A percentile compares a stretch with the other conserved stretches of the same genome.
phyloP scores from a whole-genome alignment of 2,329 filamentous ascomycete species.

The Fusarium buharicum region DNA sequence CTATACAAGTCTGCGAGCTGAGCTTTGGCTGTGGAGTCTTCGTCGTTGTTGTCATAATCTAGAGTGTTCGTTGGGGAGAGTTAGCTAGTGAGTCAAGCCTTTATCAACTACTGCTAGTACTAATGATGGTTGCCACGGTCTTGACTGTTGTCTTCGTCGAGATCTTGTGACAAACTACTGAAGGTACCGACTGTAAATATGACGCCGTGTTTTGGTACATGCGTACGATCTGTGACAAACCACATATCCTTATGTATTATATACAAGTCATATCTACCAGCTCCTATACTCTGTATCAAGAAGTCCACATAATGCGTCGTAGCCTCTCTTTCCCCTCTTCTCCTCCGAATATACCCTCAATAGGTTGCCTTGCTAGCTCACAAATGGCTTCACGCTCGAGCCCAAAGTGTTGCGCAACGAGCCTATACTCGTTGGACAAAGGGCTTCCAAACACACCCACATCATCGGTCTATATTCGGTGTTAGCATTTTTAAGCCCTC shows the following conservation, averaged over 20 bases:
- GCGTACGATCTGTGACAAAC: too few species aligned
- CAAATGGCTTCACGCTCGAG: slow-evolving; percentile 61
- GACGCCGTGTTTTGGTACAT: too few species aligned
- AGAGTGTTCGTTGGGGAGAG: too few species aligned
- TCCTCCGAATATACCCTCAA: slow-evolving; percentile 74
- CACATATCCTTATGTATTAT: too few species aligned
- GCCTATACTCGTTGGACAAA: slow-evolving; percentile 79
- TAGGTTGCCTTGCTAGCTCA: slow-evolving; percentile 67
- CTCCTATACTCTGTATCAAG: background rate
- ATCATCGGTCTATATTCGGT: slow-evolving; percentile 74
- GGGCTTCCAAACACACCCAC: slow-evolving; percentile 83
- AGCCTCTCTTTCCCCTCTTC: slow-evolving; percentile 70
- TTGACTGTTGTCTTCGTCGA: background rate
- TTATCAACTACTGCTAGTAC: too few species aligned
- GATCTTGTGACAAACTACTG: background rate
- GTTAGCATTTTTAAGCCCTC: slow-evolving; percentile 7
- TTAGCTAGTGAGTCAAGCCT: too few species aligned
- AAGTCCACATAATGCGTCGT: slow-evolving; percentile 60
- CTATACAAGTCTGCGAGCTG: too few species aligned
- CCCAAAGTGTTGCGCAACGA: slow-evolving; percentile 76
- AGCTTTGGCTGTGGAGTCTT: too few species aligned
- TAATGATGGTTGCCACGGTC: background rate
- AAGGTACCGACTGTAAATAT: too few species aligned
- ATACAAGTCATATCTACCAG: too few species aligned
- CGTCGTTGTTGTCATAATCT: too few species aligned